A percentile compares a stretch with the other conserved stretches of the same genome.
Evolutionary conservation across 192 early-diverging fungal species (phyloP).

Genomic region (Backusella tuberculispora): DNA sequence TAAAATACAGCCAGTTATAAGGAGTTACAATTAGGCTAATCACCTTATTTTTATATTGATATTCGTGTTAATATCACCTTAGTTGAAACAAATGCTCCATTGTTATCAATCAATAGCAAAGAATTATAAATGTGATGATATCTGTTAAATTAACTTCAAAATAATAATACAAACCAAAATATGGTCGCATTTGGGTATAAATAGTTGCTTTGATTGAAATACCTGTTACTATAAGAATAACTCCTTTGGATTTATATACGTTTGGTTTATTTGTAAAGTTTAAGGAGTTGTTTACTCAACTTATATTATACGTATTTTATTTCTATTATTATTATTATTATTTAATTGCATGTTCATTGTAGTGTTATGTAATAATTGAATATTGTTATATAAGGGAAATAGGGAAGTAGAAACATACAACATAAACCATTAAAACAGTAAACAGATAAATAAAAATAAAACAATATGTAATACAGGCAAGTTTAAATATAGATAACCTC

Average conservation of each 20-base stretch:
- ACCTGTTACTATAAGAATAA: not conserved
- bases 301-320: no score
- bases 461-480: not conserved
- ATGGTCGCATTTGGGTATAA: not conserved
- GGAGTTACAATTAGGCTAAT: no score
- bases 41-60: no score
- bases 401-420: no score
- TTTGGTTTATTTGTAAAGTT: slow-evolving; percentile 6
- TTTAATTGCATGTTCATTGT: no score
- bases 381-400: no score
- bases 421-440: not conserved
- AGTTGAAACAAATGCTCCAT: no score
- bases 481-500: not conserved
- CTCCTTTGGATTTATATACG: not conserved
- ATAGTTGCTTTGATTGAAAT: not conserved
- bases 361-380: no score
- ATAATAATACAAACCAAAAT: not conserved
- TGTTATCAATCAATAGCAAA: no score
- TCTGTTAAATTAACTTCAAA: not conserved
- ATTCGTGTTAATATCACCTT: no score
- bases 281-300: not conserved
- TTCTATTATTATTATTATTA: no score
- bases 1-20: no score
- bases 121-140: not conserved
- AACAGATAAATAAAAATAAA: not conserved